Base-by-base conservation (phyloP, 805 yeast genomes). In the Aciculoconidium aculeatum region DNA sequence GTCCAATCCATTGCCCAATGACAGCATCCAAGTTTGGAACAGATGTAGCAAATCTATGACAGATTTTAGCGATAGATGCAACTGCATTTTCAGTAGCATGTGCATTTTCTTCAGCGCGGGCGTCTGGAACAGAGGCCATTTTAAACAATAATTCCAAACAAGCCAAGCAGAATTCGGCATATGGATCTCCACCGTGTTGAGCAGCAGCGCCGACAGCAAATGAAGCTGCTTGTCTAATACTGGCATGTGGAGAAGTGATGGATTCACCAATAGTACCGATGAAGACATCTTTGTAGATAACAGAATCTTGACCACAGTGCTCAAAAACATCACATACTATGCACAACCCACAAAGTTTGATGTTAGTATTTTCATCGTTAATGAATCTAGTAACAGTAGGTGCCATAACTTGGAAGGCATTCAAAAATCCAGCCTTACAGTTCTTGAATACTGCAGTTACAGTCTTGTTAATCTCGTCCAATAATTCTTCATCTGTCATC, bases 71-170 rank as follows among this genome's bases (percentile, higher is more conserved):
- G 40, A 92, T 79, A 1, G 96, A 75, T 4, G 84, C 72, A 35
- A 80, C 67, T 8, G 86, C 80, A 47, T 81, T 82, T 55, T 92
- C 98, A 2, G 96, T 87, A 4, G 96, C 94, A 32, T 72, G 71
- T 22, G 83, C 56, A 47, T 86, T 86, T 34, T 83, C 95, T 23
- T 84, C 94, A n/a, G 77, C 73, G 39, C 83, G 77, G 3, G 95
- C 80, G 41, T 85, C 94, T 6, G 95, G 87, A 14, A 77, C 75
- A 21, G 75, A 65, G 11, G 80, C 72, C 58, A 86, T 72, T 42
- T 77, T 77, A 46, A 81, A 71, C 55, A 92, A 68, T 11, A 85
- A 76, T 39, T 77, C 85, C 40, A 90, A 61, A n/a, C 86, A 70
- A 6, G 80, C 73, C 15, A 83, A 52, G 30, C 81, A 73, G 32